Evolutionary conservation across 345 rosid species (phyloP).

Genomic region (Citrus maxima): DNA sequence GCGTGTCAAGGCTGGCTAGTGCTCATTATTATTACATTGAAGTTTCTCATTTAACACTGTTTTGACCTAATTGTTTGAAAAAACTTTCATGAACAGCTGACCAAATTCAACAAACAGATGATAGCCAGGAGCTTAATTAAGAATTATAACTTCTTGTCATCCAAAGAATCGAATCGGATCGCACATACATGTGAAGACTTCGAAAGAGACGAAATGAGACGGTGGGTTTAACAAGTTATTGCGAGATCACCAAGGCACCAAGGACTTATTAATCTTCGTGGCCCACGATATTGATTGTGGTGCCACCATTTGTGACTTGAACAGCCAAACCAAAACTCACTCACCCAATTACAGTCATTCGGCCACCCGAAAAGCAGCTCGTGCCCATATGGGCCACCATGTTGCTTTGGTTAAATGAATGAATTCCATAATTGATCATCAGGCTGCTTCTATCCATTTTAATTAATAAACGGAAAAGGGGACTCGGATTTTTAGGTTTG

Average conservation of each 20-base stretch:
- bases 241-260: not conserved
- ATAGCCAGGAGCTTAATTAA: not conserved
- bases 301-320: not conserved
- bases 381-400: not conserved
- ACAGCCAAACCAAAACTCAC: not conserved
- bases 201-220: not conserved
- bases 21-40: not conserved
- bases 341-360: not conserved
- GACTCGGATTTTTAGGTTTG: too few relatives aligned
- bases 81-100: not conserved
- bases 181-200: not conserved
- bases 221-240: slow-evolving; percentile 2
- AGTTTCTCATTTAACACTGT: not conserved
- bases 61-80: slow-evolving; percentile 6
- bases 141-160: not conserved
- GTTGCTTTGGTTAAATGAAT: not conserved
- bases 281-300: not conserved
- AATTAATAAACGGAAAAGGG: not conserved
- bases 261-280: not conserved
- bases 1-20: not conserved
- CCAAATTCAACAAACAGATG: slow-evolving; percentile 3
- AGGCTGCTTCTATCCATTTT: not conserved
- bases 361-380: not conserved
- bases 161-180: not conserved
- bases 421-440: not conserved